phyloP scores from a whole-genome alignment of 1,284 basidiomycete genomes.

The Ustilago curta region DNA sequence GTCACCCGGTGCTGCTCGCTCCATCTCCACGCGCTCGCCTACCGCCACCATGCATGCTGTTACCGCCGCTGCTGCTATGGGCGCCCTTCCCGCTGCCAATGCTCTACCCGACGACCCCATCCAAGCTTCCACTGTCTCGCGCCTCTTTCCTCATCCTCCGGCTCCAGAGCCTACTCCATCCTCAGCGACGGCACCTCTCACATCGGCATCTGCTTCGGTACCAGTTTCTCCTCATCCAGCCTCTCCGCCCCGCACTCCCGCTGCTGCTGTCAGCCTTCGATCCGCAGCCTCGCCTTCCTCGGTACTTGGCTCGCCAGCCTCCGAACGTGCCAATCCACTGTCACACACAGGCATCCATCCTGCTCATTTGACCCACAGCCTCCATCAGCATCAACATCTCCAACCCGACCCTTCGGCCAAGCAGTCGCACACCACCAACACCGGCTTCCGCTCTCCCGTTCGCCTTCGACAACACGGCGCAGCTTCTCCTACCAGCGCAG shows the following conservation, averaged over 20 bases:
- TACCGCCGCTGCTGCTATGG: slow-evolving; percentile 31
- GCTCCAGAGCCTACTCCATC: slow-evolving; percentile 38
- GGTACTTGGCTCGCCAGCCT: slow-evolving; percentile 23
- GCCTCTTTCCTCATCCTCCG: slow-evolving; percentile 62
- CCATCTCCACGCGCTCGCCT: slow-evolving; percentile 14
- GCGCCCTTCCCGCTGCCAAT: slow-evolving; percentile 59
- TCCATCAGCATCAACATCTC: slow-evolving; percentile 40
- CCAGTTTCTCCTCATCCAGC: slow-evolving; percentile 42
- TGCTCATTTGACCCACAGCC: slow-evolving; percentile 27
- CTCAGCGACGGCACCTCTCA: slow-evolving; percentile 10
- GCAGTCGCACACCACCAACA: slow-evolving; percentile 12
- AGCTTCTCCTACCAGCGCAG: slow-evolving; percentile 22
- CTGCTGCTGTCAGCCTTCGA: slow-evolving; percentile 21
- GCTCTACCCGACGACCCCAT: slow-evolving; percentile 61
- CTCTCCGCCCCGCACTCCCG: slow-evolving; percentile 34
- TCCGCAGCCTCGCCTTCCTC: slow-evolving; percentile 27
- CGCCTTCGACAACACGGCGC: slow-evolving; percentile 32
- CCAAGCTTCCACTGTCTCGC: slow-evolving; percentile 56
- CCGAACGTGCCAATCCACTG: slow-evolving; percentile 35
- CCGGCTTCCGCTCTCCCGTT: slow-evolving; percentile 35
- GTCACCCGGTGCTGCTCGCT: slow-evolving; percentile 11
- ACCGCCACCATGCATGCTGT: slow-evolving; percentile 29
- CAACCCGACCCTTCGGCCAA: slow-evolving; percentile 12
- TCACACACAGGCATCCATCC: slow-evolving; percentile 21
- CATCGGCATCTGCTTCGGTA: slow-evolving; percentile 19